Evolutionary conservation across 768 basidiomycete genomes (phyloP), one percentile per base, ranked within the genome.

Genomic region (Mycena crocata): DNA sequence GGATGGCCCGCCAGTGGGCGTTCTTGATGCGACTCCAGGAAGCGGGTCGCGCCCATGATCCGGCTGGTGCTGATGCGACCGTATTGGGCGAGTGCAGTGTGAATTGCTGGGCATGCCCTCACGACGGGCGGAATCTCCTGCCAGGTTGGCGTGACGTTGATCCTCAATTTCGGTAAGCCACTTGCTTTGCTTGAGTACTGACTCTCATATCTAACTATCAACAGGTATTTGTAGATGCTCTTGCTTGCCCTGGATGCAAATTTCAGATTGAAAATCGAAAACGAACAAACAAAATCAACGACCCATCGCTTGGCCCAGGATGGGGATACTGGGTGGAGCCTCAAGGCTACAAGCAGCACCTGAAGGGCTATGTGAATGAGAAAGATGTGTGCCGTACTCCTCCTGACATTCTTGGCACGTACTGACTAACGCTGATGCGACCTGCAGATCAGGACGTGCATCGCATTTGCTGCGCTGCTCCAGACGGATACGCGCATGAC

Each of bases 181-280:
- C 34, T 37, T 28, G 10, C 6, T 35, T 30, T 32, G 31, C 15
- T 32, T 21, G 12, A 23, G 15, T 26, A 7, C 23, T 14, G n/a
- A 5, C 21, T 15, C 26, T 49, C n/a, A n/a, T 9, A 34, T 45
- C 50, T 74, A 2, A 72, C 73, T 52, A 67, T 59, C n/a, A n/a
- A 31, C 56, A 72, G 0, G 32, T 73, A n/a, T 34, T 77, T 21
- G n/a, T n/a, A n/a, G n/a, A n/a, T n/a, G n/a, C n/a, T n/a, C n/a
- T n/a, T n/a, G n/a, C n/a, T n/a, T n/a, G 65, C 74, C 3, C 40
- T 75, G 21, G 75, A 76, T 65, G 74, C 75, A 21, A 75, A 75
- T 42, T 77, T 77, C 54, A 42, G 57, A 5, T 58, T 76, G 14
- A 77, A 74, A 67, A 72, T 24, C 62, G 60, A 6, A n/a, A 61